phyloP scores from a whole-genome alignment of 371 early-diverging fungal genomes.

The Mortierella sp. region DNA sequence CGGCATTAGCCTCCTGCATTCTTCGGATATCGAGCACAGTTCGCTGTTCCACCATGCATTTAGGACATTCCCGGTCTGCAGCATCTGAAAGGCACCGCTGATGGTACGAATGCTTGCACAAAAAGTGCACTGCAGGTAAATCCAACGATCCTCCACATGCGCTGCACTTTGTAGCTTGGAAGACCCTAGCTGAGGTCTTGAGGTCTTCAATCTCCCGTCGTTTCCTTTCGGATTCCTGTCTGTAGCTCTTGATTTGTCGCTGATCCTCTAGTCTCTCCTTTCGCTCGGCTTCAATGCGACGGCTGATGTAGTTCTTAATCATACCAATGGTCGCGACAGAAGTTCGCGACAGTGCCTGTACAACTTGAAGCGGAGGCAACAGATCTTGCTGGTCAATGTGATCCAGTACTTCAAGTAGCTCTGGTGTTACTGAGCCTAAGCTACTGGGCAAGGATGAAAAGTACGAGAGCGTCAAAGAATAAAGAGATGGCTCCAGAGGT shows the following conservation, averaged over 20 bases:
- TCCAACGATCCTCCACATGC: conserved; percentile 85
- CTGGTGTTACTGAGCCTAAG: conserved; percentile 55
- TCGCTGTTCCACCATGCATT: conserved; percentile 86
- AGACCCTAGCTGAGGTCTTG: conserved; percentile 77
- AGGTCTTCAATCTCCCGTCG: conserved; percentile 84
- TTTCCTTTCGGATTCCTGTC: conserved; percentile 82
- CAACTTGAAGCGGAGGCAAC: conserved; percentile 88
- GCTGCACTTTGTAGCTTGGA: conserved; percentile 91
- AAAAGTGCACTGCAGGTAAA: conserved; percentile 90
- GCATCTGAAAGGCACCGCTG: conserved; percentile 84
- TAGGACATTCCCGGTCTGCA: conserved; percentile 85
- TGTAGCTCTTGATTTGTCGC: conserved; percentile 75
- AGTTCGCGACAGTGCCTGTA: conserved; percentile 85
- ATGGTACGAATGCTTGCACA: conserved; percentile 95
- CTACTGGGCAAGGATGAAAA: conserved; percentile 77
- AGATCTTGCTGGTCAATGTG: conserved; percentile 88
- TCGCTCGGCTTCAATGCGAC: conserved; percentile 78
- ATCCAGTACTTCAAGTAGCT: conserved; percentile 77
- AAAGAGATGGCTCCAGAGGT: conserved; percentile 80
- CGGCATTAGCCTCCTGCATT: conserved; percentile 79
- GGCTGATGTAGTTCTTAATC: conserved; percentile 83
- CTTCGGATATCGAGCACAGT: conserved; percentile 82
- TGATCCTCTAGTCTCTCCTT: conserved; percentile 71
- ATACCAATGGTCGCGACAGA: conserved; percentile 88
- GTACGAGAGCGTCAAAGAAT: conserved; percentile 84